Conservation (phyloP, 768 basidiomycete genomes). For the Neoboletus subvelutipes region DNA sequence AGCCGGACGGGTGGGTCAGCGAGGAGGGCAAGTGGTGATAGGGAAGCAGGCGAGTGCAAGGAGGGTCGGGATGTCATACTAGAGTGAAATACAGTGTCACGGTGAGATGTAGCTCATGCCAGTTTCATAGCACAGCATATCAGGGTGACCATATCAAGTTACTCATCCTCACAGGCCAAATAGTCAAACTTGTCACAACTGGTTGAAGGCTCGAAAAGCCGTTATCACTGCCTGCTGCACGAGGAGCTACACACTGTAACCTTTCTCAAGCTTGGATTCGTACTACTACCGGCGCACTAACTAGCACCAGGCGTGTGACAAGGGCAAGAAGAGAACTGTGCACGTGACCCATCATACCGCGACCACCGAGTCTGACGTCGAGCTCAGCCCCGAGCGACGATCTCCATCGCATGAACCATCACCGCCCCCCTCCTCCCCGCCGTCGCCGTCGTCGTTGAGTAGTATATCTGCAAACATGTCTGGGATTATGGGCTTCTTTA, state of each 20-base stretch:
- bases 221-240: too few relatives aligned
- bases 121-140: not conserved
- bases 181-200: too few relatives aligned
- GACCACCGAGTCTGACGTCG: not conserved
- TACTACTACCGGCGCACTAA: too few relatives aligned
- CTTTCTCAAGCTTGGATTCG: too few relatives aligned
- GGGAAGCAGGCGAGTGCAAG: slow-evolving; percentile 26
- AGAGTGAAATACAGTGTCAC: not conserved
- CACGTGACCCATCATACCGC: slow-evolving; percentile 1
- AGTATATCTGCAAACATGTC: slow-evolving; percentile 32
- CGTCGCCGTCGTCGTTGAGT: not conserved
- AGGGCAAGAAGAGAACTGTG: not conserved
- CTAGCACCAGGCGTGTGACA: too few relatives aligned
- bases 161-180: too few relatives aligned
- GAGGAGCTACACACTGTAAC: too few relatives aligned
- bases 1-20: slow-evolving; percentile 63
- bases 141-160: too few relatives aligned
- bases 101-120: too few relatives aligned
- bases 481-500: slow-evolving; percentile 43
- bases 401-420: slow-evolving; percentile 5
- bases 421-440: not conserved
- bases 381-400: not conserved
- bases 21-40: slow-evolving; percentile 43
- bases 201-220: too few relatives aligned
- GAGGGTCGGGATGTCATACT: slow-evolving; percentile 9